Base-by-base conservation (phyloP, 2,329 filamentous ascomycete genomes). In the Ophiocordyceps australis region DNA sequence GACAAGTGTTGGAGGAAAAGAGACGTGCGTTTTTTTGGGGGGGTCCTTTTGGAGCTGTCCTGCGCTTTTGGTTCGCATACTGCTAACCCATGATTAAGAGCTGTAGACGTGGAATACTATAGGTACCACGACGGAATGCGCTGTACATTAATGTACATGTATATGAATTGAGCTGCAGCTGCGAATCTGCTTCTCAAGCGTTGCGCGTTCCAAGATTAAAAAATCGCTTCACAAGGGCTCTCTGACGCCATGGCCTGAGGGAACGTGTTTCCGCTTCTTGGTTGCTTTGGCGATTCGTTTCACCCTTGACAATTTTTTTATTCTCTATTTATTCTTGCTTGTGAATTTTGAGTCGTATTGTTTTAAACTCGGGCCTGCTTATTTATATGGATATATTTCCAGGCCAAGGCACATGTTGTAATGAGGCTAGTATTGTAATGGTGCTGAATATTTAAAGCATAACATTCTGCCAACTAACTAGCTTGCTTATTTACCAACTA, bases 221-320 rank as follows among this genome's bases (percentile, higher is more conserved):
- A 22, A 9, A 17, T 17, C 17, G 8, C 32, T 22, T 25, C 30
- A 25, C 37, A 49, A 56, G 65, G 62, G 63, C 58, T 64, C 65
- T 74, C 68, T 74, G 68, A 71, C 54, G 57, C 60, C 59, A 48
- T 38, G 42, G 44, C 19, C 28, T 25, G 10, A 19, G 22, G 18
- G n/a, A n/a, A n/a, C n/a, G n/a, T n/a, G n/a, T n/a, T n/a, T 15
- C 10, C 13, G 11, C 24, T 32, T 28, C 33, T 24, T 34, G 30
- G 41, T 69, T 59, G 57, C 57, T 52, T 46, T 49, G 61, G 62
- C 55, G 52, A 59, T 62, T 72, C 66, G 65, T 73, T 72, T 68
- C 58, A 61, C 65, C 59, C 64, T 59, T 56, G 39, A 73, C 66
- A 71, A 59, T 32, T 34, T 16, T 24, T 2, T 5, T 13, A n/a